These are phyloP conservation scores for Plasmodium malariae DNA, from an alignment of 169 alveolate species.

Conservation along the genomic window DNA sequence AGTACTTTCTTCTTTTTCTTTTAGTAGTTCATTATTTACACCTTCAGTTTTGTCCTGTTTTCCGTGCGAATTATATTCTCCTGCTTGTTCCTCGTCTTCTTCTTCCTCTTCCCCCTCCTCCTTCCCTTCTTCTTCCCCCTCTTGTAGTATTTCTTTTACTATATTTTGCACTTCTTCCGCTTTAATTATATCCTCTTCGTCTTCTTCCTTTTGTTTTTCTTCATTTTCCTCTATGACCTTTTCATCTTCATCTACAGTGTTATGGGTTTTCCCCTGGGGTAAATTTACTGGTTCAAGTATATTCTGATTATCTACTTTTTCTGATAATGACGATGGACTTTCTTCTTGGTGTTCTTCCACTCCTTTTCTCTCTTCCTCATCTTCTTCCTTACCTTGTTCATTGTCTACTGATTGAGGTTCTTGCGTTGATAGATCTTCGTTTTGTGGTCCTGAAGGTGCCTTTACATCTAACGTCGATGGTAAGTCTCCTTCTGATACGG, in stretches of 20 bases:
- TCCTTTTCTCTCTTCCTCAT: not conserved
- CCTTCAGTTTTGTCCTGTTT: not conserved
- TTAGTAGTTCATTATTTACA: no score
- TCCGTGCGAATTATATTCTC: not conserved
- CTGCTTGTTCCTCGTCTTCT: constrained; percentile 6
- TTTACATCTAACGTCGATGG: no score
- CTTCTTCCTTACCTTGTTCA: not conserved
- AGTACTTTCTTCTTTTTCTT: not conserved
- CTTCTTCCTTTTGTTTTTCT: not conserved
- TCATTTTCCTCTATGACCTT: no score
- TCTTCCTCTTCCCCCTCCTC: no score
- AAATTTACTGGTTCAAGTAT: not conserved
- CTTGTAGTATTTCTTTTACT: no score
- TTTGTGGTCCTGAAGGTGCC: no score
- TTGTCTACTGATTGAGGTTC: not conserved
- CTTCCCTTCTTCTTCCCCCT: constrained; percentile 9
- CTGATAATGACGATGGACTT: not conserved
- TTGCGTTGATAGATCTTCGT: no score
- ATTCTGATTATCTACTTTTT: not conserved
- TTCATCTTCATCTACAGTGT: no score
- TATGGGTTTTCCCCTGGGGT: no score
- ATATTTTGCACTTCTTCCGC: not conserved
- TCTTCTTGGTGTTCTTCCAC: not conserved
- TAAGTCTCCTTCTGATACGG: no score
- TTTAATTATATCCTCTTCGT: not conserved